Base-by-base conservation (phyloP, 2,329 filamentous ascomycete genomes). In the Cladophialophora bantiana region DNA sequence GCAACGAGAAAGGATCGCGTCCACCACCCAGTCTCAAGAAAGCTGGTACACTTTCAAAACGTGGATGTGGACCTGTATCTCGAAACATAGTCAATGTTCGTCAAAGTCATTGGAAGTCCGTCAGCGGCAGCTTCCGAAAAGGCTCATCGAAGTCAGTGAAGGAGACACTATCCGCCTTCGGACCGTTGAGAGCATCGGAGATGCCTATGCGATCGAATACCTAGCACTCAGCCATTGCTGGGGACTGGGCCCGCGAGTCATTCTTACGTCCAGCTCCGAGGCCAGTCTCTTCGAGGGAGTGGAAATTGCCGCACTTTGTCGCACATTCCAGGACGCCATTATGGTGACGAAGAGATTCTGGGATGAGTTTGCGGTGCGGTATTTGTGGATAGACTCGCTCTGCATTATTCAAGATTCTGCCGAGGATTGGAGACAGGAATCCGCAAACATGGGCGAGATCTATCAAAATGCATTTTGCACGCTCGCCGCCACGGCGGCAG, bases 351-450 rank as follows among this genome's bases (percentile, higher is more conserved):
- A 55, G 52, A 34, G 18, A 6, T 62, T 73, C 32, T 58, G 55
- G 55, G 55, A 58, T 34, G 53, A 60, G 13, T 55, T 65, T 18
- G 71, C 67, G 1, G 38, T 73, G n/a, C 36, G 60, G 7, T 74
- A 70, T 48, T 35, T 74, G 13, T 74, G 73, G 73, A 73, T 74
- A 31, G 73, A 74, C 53, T 69, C 68, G 9, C 57, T 74, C 4
- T 74, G 72, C 50, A 73, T 74, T 38, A 54, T 74, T 18, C 73
- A 74, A 61, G 70, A 73, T 48, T 62, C 60, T 34, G 32, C 34
- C 10, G 59, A 62, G 18, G 73, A 74, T 56, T 74, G 72, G 72
- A 31, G 32, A 6, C 45, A 34, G 12, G 63, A 62, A 66, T 64
- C 55, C 20, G n/a, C 65, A 64, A 59, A 68, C 68, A 35, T 74